phyloP scores from a whole-genome alignment of 495 filamentous ascomycete genomes.

The Hypoxylon crocopeplum region DNA sequence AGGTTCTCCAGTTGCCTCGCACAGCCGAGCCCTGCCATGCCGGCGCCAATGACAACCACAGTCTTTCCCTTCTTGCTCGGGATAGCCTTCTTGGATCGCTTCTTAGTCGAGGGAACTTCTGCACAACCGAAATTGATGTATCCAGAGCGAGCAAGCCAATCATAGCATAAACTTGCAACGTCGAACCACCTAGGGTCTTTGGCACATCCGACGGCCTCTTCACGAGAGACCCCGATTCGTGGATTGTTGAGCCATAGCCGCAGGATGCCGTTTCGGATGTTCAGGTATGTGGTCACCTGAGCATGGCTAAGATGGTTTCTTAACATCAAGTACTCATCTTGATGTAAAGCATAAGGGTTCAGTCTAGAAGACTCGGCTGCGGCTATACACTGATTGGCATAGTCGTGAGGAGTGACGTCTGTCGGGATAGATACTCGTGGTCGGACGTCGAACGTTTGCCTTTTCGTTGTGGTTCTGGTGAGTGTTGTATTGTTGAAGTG shows the following conservation, averaged over 20 bases:
- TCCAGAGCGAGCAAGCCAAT: slow-evolving; percentile 88
- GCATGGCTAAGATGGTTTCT: slow-evolving; percentile 80
- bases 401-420: slow-evolving; percentile 69
- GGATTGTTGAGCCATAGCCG: slow-evolving; percentile 91
- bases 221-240: slow-evolving; percentile 80
- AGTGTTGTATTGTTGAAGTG: slow-evolving; percentile 1
- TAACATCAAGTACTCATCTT: slow-evolving; percentile 81
- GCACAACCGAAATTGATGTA: slow-evolving; percentile 98
- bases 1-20: slow-evolving; percentile 89
- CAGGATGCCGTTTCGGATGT: slow-evolving; percentile 94
- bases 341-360: slow-evolving; percentile 86
- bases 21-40: slow-evolving; percentile 90
- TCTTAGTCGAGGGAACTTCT: slow-evolving; percentile 52
- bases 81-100: slow-evolving; percentile 47
- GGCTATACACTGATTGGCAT: slow-evolving; percentile 84
- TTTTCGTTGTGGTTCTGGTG: slow-evolving; percentile 16
- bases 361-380: slow-evolving; percentile 90
- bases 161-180: slow-evolving; percentile 84
- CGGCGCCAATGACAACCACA: slow-evolving; percentile 90
- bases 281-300: slow-evolving; percentile 95
- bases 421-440: slow-evolving; percentile 84
- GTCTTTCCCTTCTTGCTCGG: slow-evolving; percentile 64
- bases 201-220: slow-evolving; percentile 92
- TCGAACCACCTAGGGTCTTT: slow-evolving; percentile 91
- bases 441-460: slow-evolving; percentile 60